A percentile compares a stretch with the other conserved stretches of the same genome.
These are phyloP conservation scores for Neurospora sp. DNA, from an alignment of 495 filamentous ascomycete species.

Conservation along the genomic window DNA sequence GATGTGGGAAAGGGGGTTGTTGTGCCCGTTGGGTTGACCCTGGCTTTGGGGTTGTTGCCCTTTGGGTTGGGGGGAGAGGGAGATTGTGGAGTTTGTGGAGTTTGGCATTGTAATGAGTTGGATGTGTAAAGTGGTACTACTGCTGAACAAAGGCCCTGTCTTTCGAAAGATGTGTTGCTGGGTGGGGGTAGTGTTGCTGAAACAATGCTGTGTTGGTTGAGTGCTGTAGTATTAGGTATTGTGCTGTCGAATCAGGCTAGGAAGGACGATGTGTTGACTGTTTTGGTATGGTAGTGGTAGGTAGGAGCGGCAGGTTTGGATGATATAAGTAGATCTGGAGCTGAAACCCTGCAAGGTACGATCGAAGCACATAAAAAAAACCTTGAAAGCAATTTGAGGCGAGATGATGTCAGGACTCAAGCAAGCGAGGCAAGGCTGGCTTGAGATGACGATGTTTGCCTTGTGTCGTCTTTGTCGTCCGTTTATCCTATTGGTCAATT, in stretches of 20 bases:
- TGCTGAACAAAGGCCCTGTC: background rate
- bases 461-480: background rate
- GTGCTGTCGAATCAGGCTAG: background rate
- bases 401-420: conserved; percentile 1
- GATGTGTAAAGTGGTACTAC: background rate
- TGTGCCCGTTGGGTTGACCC: background rate
- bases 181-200: background rate
- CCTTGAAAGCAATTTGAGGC: background rate
- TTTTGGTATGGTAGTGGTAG: background rate
- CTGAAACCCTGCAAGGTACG: background rate
- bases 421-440: background rate
- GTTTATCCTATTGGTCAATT: background rate
- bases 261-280: background rate
- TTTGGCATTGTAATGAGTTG: background rate
- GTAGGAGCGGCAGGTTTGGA: background rate
- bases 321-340: background rate
- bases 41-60: background rate
- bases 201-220: background rate
- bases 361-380: background rate
- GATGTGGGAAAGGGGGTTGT: conserved; percentile 25
- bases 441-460: background rate
- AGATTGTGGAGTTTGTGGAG: background rate
- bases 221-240: background rate
- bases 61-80: background rate
- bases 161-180: background rate